A percentile compares a stretch with the other conserved stretches of the same genome.
Evolutionary conservation across 148 eudicot species (phyloP).

Genomic region (Beta vulgaris): DNA sequence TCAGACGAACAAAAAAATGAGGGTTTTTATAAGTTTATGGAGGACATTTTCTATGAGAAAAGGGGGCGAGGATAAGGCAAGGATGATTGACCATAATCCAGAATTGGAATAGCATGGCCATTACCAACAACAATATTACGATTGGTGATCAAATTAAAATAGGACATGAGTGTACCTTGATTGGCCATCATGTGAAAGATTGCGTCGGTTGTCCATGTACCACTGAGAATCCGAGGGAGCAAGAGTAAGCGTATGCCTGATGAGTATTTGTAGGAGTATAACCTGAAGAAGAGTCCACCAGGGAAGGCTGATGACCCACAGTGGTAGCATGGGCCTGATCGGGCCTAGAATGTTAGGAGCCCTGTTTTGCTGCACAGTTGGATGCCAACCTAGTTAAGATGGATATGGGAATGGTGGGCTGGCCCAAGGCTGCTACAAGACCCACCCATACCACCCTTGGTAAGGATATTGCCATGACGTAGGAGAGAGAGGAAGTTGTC

Average conservation of each 20-base stretch:
- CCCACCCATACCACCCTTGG: too few relatives aligned
- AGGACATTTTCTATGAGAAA: too few relatives aligned
- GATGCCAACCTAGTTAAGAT: too few relatives aligned
- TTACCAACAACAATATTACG: background rate
- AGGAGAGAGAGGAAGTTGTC: too few relatives aligned
- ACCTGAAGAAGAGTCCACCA: too few relatives aligned
- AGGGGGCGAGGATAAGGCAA: background rate
- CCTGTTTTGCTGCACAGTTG: too few relatives aligned
- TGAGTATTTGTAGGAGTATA: background rate
- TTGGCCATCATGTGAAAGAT: background rate
- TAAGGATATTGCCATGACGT: too few relatives aligned
- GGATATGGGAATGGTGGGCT: too few relatives aligned
- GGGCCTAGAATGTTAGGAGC: too few relatives aligned
- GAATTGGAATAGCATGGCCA: constrained; percentile 5
- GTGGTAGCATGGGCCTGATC: too few relatives aligned
- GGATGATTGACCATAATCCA: background rate
- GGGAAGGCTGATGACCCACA: too few relatives aligned
- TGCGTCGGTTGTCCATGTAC: constrained; percentile 1
- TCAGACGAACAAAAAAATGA: background rate
- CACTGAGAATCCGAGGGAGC: background rate
- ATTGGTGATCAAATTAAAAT: background rate
- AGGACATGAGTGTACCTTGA: background rate
- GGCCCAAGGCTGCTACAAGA: too few relatives aligned
- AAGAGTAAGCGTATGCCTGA: background rate
- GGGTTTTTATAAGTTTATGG: background rate